Evolutionary conservation across 345 rosid species (phyloP).

Genomic region (Citrus inodora): DNA sequence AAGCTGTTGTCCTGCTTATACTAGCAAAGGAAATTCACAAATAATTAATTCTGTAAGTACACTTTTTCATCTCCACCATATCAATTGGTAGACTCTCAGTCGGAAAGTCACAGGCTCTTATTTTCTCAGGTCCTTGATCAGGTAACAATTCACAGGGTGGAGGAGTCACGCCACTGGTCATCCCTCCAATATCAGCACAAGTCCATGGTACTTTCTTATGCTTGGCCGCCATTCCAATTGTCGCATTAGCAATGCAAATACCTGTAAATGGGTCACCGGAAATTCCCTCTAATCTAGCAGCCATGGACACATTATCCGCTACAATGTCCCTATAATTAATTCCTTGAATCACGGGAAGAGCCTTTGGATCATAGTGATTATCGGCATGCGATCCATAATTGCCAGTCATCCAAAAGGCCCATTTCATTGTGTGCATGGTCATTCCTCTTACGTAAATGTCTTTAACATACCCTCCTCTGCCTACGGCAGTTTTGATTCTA

Average conservation of each 20-base stretch:
- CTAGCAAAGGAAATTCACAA: slow-evolving; percentile 12
- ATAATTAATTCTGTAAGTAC: slow-evolving; percentile 36
- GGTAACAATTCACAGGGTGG: slow-evolving; percentile 48
- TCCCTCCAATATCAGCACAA: slow-evolving; percentile 53
- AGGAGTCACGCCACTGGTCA: slow-evolving; percentile 53
- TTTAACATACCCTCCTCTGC: slow-evolving; percentile 69
- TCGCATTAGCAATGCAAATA: slow-evolving; percentile 69
- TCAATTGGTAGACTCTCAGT: slow-evolving; percentile 58
- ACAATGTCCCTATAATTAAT: slow-evolving; percentile 64
- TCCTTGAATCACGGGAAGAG: slow-evolving; percentile 54
- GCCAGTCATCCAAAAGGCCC: slow-evolving; percentile 79
- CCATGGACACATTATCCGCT: slow-evolving; percentile 66
- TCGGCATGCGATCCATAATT: slow-evolving; percentile 72
- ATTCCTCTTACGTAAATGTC: slow-evolving; percentile 51
- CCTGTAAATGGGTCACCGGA: slow-evolving; percentile 54
- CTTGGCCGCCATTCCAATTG: slow-evolving; percentile 50
- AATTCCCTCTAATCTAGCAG: slow-evolving; percentile 64
- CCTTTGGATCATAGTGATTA: slow-evolving; percentile 59
- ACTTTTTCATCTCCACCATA: slow-evolving; percentile 48
- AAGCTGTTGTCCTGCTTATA: not conserved
- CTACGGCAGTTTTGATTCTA: slow-evolving; percentile 72
- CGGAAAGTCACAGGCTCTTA: slow-evolving; percentile 59
- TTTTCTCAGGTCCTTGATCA: slow-evolving; percentile 36
- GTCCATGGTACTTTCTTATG: slow-evolving; percentile 70
- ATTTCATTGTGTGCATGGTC: slow-evolving; percentile 75